These are phyloP conservation scores for Monosporascus ibericus DNA, from an alignment of 2,329 filamentous ascomycete genomes.

Conservation along the genomic window DNA sequence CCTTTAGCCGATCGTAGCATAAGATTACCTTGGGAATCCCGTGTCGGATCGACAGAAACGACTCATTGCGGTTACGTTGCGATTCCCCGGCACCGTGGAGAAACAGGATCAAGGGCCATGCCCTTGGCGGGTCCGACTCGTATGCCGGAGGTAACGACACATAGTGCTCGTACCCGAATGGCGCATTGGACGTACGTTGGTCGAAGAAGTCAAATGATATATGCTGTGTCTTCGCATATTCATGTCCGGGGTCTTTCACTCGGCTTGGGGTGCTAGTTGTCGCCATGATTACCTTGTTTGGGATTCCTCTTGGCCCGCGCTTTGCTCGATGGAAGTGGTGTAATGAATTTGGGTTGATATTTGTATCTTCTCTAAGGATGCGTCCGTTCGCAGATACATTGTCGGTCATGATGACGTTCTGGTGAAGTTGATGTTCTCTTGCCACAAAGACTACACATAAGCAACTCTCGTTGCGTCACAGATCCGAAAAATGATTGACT, in stretches of 20 bases:
- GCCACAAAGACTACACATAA: too few relatives aligned
- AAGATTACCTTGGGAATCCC: conserved; percentile 1
- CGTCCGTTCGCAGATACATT: background rate
- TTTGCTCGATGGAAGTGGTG: background rate
- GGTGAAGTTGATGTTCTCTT: too few relatives aligned
- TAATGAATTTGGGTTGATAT: background rate
- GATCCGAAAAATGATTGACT: too few relatives aligned
- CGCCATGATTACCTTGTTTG: background rate
- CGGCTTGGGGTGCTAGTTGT: background rate
- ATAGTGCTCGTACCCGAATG: conserved; percentile 3
- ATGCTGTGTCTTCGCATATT: background rate
- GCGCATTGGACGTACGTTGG: conserved; percentile 1
- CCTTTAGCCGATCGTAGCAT: conserved; percentile 1
- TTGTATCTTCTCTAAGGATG: background rate
- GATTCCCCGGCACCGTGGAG: background rate
- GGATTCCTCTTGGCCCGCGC: background rate
- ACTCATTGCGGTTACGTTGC: background rate
- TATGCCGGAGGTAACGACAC: conserved; percentile 2
- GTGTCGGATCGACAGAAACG: background rate
- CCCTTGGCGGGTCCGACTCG: background rate
- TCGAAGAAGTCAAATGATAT: conserved; percentile 1
- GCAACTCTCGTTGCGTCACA: too few relatives aligned
- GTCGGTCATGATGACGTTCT: background rate
- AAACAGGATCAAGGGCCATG: conserved; percentile 2
- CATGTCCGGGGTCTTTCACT: conserved; percentile 1